These are phyloP conservation scores for Fusarium torreyae DNA, from an alignment of 2,329 filamentous ascomycete genomes.

Conservation along the genomic window DNA sequence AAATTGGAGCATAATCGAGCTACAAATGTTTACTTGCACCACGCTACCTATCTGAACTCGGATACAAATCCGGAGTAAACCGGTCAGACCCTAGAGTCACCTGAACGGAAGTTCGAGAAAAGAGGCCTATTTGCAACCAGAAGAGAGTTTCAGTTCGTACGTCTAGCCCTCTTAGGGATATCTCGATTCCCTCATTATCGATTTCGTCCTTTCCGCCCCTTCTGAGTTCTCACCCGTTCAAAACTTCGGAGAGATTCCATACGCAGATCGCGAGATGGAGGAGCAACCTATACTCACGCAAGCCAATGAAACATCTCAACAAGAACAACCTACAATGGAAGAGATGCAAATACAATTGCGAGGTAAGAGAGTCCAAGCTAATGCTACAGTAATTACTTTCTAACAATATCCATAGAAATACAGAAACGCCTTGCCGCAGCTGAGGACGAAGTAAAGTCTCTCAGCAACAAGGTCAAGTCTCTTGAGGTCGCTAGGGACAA, in stretches of 20 bases:
- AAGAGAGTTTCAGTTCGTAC: too few relatives aligned
- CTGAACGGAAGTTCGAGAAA: not conserved
- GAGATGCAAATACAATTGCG: not conserved
- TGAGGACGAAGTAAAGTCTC: not conserved
- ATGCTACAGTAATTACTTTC: not conserved
- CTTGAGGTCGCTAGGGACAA: conserved; percentile 1
- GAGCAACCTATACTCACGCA: not conserved
- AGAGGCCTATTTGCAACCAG: not conserved
- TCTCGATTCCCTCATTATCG: too few relatives aligned
- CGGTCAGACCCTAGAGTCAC: not conserved
- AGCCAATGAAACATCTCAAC: not conserved
- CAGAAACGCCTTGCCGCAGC: not conserved
- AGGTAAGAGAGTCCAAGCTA: not conserved
- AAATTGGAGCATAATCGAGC: not conserved
- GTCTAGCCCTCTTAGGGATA: not conserved
- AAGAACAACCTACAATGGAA: not conserved
- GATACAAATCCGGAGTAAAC: not conserved
- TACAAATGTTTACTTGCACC: not conserved
- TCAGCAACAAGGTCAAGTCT: not conserved
- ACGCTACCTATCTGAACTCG: not conserved
- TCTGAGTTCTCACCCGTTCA: not conserved
- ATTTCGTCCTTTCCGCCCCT: too few relatives aligned
- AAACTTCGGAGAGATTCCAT: not conserved
- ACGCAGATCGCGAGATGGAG: not conserved
- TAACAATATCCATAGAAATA: not conserved